These are phyloP conservation scores for Phytophthora nicotianae DNA, from an alignment of 352 stramenopile species.

Conservation along the genomic window DNA sequence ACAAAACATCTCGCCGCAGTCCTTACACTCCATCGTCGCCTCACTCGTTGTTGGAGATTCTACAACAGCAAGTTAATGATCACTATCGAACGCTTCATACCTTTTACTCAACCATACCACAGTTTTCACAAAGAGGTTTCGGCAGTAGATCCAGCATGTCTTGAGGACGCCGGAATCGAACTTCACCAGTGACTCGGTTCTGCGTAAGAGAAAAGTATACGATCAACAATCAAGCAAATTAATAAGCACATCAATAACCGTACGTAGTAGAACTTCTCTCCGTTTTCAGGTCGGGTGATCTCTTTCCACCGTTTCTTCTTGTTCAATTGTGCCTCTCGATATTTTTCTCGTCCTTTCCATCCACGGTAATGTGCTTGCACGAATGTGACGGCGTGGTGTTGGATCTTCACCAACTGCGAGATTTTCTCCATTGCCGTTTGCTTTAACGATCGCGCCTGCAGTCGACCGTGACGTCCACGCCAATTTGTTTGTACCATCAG, in stretches of 20 bases:
- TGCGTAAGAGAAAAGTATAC: slow-evolving; percentile 24
- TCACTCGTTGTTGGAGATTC: slow-evolving; percentile 35
- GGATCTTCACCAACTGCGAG: slow-evolving; percentile 54
- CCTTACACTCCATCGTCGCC: slow-evolving; percentile 84
- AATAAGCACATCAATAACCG: slow-evolving; percentile 14
- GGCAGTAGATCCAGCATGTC: slow-evolving; percentile 92
- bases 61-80: slow-evolving; percentile 2
- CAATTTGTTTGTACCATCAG: slow-evolving; percentile 59
- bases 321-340: slow-evolving; percentile 51
- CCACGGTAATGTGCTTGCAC: slow-evolving; percentile 84
- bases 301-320: slow-evolving; percentile 93
- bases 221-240: slow-evolving; percentile 5
- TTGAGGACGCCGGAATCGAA: slow-evolving; percentile 90
- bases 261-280: slow-evolving; percentile 91
- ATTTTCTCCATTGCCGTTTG: slow-evolving; percentile 49
- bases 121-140: slow-evolving; percentile 91
- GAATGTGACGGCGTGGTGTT: slow-evolving; percentile 67
- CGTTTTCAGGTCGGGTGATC: slow-evolving; percentile 80
- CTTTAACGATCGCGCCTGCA: slow-evolving; percentile 34
- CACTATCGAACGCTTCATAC: neutral
- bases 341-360: slow-evolving; percentile 64
- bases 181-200: slow-evolving; percentile 93
- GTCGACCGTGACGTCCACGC: slow-evolving; percentile 42
- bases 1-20: slow-evolving; percentile 92
- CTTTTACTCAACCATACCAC: slow-evolving; percentile 42